Conservation (phyloP, 179 eudicot genomes). For the Gypsophila paniculata region DNA sequence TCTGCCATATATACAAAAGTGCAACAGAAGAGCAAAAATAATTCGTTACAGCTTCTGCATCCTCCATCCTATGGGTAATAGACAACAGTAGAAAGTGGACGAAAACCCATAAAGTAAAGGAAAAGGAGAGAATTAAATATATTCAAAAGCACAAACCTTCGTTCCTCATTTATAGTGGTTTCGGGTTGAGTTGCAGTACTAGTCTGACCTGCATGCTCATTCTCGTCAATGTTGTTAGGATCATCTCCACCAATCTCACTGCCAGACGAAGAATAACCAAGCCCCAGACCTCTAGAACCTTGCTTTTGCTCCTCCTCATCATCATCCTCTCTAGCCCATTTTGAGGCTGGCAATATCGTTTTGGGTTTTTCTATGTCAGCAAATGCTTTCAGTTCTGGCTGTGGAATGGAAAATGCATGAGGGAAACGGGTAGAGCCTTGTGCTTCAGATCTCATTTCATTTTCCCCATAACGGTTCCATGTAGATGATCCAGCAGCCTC, state of each 20-base stretch:
- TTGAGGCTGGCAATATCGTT: conserved; percentile 70
- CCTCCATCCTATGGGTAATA: conserved; percentile 7
- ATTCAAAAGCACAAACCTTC: conserved; percentile 41
- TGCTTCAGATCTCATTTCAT: conserved; percentile 34
- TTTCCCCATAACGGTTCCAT: conserved; percentile 43
- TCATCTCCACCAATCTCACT: conserved; percentile 73
- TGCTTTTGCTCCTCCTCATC: conserved; percentile 49
- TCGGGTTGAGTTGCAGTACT: conserved; percentile 56
- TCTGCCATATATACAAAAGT: not conserved
- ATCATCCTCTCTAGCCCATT: conserved; percentile 91
- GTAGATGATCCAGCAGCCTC: conserved; percentile 40
- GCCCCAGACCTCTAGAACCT: conserved; percentile 62
- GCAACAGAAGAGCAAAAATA: not conserved
- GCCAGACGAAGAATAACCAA: conserved; percentile 91
- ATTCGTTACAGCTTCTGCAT: not conserved
- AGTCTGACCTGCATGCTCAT: conserved; percentile 46
- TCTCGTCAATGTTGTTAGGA: conserved; percentile 41
- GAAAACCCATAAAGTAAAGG: not conserved
- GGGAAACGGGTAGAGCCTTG: conserved; percentile 37
- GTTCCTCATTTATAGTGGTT: conserved; percentile 65
- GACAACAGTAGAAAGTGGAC: not conserved
- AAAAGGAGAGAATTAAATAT: not conserved
- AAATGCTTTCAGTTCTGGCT: conserved; percentile 53
- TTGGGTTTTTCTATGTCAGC: conserved; percentile 48
- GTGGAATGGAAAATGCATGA: conserved; percentile 41